Evolutionary conservation across 2,329 filamentous ascomycete species (phyloP).

Genomic region (Mariannaea sp.): DNA sequence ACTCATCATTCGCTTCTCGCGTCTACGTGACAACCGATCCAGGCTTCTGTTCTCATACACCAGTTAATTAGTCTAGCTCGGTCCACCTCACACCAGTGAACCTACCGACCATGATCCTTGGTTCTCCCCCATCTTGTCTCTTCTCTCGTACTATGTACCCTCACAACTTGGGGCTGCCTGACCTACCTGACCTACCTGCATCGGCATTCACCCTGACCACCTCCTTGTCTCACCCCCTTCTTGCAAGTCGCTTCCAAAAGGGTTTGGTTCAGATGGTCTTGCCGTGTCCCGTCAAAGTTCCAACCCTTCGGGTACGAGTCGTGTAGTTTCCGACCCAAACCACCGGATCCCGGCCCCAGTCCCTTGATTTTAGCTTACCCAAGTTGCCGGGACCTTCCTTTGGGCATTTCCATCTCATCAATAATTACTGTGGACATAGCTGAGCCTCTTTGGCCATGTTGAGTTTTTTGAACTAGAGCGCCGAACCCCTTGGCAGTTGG

Average conservation of each 20-base stretch:
- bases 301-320: conserved; percentile 30
- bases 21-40: no score
- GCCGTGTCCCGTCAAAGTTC: conserved; percentile 18
- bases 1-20: no score
- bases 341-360: conserved; percentile 34
- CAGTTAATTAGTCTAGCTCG: neutral
- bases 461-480: neutral
- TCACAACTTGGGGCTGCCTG: no score
- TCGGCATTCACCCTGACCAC: neutral
- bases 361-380: conserved; percentile 31
- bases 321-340: conserved; percentile 32
- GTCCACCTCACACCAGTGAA: conserved; percentile 2
- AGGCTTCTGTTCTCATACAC: conserved; percentile 1
- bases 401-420: neutral
- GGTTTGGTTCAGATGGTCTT: neutral
- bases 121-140: neutral
- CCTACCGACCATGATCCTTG: neutral
- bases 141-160: neutral
- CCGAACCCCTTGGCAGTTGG: neutral
- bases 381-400: conserved; percentile 30
- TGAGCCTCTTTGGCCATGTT: no score
- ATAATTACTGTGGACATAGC: no score
- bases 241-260: neutral
- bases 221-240: neutral
- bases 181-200: neutral